phyloP scores from a whole-genome alignment of 2,329 filamentous ascomycete genomes.

The Metarhizium robertsii region DNA sequence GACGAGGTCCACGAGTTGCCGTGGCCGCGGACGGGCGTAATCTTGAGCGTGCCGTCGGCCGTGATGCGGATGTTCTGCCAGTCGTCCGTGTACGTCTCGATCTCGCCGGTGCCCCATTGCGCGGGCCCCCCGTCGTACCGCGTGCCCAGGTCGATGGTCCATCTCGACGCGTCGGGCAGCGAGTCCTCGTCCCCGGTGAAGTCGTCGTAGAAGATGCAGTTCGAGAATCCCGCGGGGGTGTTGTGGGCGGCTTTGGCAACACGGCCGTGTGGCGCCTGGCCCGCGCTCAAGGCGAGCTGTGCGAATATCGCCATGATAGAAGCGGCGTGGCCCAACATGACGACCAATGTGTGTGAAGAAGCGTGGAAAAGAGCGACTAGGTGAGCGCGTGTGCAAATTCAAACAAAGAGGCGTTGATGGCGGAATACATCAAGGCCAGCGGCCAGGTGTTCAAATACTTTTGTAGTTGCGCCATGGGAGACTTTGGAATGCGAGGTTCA shows the following conservation, averaged over 20 bases:
- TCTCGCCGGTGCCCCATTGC: constrained; percentile 40
- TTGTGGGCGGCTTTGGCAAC: neutral
- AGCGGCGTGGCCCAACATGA: neutral
- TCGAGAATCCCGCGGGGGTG: constrained; percentile 12
- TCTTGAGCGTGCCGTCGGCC: constrained; percentile 24
- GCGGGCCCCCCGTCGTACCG: constrained; percentile 31
- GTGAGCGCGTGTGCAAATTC: too few relatives aligned
- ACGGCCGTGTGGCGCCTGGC: neutral
- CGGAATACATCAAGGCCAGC: too few relatives aligned
- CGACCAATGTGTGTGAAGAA: too few relatives aligned
- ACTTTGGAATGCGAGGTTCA: too few relatives aligned
- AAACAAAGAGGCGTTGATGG: too few relatives aligned
- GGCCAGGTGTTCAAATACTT: too few relatives aligned
- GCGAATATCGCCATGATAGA: neutral
- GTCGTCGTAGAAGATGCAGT: constrained; percentile 19
- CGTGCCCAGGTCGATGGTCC: constrained; percentile 35
- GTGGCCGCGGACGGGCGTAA: constrained; percentile 20
- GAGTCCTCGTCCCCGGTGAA: constrained; percentile 9
- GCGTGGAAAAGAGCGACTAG: too few relatives aligned
- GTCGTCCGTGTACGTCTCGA: constrained; percentile 34
- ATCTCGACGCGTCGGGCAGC: constrained; percentile 29
- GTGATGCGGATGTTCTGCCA: constrained; percentile 31
- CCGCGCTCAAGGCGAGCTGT: neutral
- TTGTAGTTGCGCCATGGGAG: too few relatives aligned
- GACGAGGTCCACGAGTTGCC: constrained; percentile 31